Evolutionary conservation across 352 stramenopile species (phyloP).

Genomic region (Achlya hypogyna): DNA sequence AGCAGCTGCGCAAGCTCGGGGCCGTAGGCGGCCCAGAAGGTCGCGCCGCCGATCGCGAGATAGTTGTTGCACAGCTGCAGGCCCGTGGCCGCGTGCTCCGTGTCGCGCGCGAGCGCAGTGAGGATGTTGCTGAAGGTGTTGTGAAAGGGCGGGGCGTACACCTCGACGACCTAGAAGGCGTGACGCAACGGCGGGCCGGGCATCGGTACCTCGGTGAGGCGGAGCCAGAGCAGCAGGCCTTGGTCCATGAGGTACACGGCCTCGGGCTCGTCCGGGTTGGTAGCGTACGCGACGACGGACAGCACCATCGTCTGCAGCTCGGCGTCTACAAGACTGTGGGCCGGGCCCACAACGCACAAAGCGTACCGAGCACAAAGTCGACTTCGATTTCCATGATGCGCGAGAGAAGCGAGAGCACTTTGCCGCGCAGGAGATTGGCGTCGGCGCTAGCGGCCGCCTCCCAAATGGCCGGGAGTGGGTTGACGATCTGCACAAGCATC

Average conservation of each 20-base stretch:
- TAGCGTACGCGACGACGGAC: constrained; percentile 42
- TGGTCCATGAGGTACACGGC: constrained; percentile 82
- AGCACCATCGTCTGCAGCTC: constrained; percentile 19
- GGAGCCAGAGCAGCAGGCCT: constrained; percentile 60
- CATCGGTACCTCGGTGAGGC: constrained; percentile 7
- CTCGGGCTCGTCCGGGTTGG: constrained; percentile 69
- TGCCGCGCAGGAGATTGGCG: constrained; percentile 67
- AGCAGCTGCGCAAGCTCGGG: constrained; percentile 32
- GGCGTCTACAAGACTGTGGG: constrained; percentile 11
- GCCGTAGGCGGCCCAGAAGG: constrained; percentile 69
- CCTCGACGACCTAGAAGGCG: constrained; percentile 33
- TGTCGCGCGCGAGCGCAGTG: constrained; percentile 63
- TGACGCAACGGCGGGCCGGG: constrained; percentile 10
- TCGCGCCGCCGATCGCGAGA: constrained; percentile 35
- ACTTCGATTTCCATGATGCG: constrained; percentile 40
- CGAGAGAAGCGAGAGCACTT: constrained; percentile 69
- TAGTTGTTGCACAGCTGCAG: constrained; percentile 56
- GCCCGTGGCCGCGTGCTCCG: constrained; percentile 59
- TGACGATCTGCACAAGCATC: constrained; percentile 48
- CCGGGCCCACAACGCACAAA: neutral
- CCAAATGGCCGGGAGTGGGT: constrained; percentile 64
- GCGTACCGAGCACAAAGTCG: neutral
- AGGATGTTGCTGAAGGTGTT: constrained; percentile 52
- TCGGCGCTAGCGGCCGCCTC: constrained; percentile 40
- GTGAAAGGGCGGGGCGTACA: constrained; percentile 64